Base-by-base conservation (phyloP, 139 green algal species). In the Axilococcus clingmanii region DNA sequence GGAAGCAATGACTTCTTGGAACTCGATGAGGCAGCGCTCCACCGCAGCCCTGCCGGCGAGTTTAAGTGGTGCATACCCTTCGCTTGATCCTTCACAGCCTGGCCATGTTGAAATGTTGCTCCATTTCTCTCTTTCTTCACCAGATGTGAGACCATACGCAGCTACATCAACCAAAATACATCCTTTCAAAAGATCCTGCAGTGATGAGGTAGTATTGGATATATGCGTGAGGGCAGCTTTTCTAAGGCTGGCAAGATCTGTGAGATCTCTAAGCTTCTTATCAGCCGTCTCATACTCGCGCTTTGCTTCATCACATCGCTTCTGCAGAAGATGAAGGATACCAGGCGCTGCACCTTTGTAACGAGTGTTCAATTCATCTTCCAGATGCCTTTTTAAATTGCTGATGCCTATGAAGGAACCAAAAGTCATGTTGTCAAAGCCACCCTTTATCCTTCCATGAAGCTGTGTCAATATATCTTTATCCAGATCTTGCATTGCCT, bases 21-120 rank as follows among this genome's bases (percentile, higher is more conserved):
- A 94, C 66, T 96, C 85, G 31, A 25, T 69, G 50, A 96, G 58
- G 40, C 75, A 82, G 5, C 88, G 77, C 72, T 96, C 88, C 52
- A 96, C 93, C 1, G 88, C 84, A 8, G 88, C 87, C 3, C 85
- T 87, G 4, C 88, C 88, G 63, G 91, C 94, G 55, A 96, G 75
- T 40, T 81, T 77, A 48, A 93, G 71, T 4, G 71, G 71, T 14
- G 78, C 63, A 52, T 95, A 84, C 11, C 24, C 24, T 17, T 9
- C 9, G 9, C 12, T 9, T 35, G 41, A 9, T 30, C 9, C 24
- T 17, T 9, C 9, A 30, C 9, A 17, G 11, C 9, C 12, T 23
- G 41, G 41, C 41, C 41, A 49, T 30, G 41, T 17, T 32, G 41
- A 9, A 35, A 17, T 32, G 9, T 30, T 32, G n/a, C n/a, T n/a